Conservation (phyloP, 345 rosid species). For the Eucalyptus pauciflora region DNA sequence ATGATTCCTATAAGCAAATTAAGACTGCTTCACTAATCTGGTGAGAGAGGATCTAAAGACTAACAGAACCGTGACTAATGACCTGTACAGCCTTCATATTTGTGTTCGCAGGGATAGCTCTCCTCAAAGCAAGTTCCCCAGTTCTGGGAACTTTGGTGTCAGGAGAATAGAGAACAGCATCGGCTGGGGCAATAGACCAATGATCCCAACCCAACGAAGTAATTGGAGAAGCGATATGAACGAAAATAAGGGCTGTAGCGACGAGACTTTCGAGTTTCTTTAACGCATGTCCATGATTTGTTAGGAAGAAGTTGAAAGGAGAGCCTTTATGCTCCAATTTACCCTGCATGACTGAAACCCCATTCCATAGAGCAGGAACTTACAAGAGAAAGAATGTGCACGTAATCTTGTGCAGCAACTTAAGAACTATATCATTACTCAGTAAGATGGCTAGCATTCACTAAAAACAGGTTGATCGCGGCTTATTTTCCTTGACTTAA, state of each 20-base stretch:
- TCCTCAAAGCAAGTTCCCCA: conserved; percentile 86
- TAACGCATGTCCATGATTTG: conserved; percentile 12
- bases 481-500: neutral
- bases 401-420: neutral
- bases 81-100: conserved; percentile 89
- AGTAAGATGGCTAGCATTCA: neutral
- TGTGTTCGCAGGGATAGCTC: conserved; percentile 83
- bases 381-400: neutral
- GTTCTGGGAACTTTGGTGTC: conserved; percentile 90
- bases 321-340: conserved; percentile 1
- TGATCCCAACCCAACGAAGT: conserved; percentile 40
- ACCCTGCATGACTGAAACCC: conserved; percentile 50
- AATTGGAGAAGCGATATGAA: conserved; percentile 58
- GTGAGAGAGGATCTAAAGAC: neutral
- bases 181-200: conserved; percentile 39
- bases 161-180: conserved; percentile 78
- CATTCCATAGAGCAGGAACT: conserved; percentile 7
- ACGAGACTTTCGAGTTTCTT: conserved; percentile 37
- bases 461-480: neutral
- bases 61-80: neutral
- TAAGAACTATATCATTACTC: neutral
- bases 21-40: neutral
- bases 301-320: conserved; percentile 7
- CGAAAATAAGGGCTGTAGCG: conserved; percentile 32
- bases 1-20: conserved; percentile 39